Conservation (phyloP, 352 stramenopile genomes). For the Globisporangium paroecandrum region DNA sequence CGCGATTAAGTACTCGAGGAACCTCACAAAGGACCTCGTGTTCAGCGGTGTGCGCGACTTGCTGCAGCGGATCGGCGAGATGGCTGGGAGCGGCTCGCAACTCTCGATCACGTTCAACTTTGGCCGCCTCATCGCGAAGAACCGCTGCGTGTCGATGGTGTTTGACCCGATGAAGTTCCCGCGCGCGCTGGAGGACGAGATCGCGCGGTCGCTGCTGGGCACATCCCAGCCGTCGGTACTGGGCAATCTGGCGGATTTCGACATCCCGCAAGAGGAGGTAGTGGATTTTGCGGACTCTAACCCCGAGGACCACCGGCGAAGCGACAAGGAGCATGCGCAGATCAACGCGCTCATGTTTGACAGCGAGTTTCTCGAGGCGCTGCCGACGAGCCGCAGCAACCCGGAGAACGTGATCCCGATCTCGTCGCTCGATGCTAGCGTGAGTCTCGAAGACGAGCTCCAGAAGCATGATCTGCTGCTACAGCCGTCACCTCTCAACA, state of each 20-base stretch:
- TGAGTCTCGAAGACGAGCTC: slow-evolving; percentile 55
- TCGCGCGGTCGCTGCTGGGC: slow-evolving; percentile 54
- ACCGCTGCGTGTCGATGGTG: slow-evolving; percentile 61
- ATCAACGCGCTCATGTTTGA: slow-evolving; percentile 26
- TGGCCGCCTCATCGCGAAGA: slow-evolving; percentile 72
- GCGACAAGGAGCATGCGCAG: slow-evolving; percentile 15
- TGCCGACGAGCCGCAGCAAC: slow-evolving; percentile 45
- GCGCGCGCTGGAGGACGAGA: slow-evolving; percentile 49
- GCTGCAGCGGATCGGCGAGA: slow-evolving; percentile 68
- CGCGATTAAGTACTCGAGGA: slow-evolving; percentile 76
- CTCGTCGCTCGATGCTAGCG: neutral
- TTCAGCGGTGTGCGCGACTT: slow-evolving; percentile 67
- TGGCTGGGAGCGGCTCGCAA: slow-evolving; percentile 42
- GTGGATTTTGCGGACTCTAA: slow-evolving; percentile 23
- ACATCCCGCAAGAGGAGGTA: slow-evolving; percentile 43
- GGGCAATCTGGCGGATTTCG: slow-evolving; percentile 56
- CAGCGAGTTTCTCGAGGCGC: slow-evolving; percentile 32
- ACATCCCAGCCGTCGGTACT: slow-evolving; percentile 36
- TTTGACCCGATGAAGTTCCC: slow-evolving; percentile 69
- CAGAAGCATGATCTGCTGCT: slow-evolving; percentile 40
- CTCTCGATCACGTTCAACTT: slow-evolving; percentile 71
- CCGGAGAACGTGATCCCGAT: slow-evolving; percentile 48
- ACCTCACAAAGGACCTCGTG: slow-evolving; percentile 71
- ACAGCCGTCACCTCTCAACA: slow-evolving; percentile 28
- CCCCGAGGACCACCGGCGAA: slow-evolving; percentile 20